Evolutionary conservation across 2,329 filamentous ascomycete genomes (phyloP).

Genomic region (Alternaria angustiovoidea): DNA sequence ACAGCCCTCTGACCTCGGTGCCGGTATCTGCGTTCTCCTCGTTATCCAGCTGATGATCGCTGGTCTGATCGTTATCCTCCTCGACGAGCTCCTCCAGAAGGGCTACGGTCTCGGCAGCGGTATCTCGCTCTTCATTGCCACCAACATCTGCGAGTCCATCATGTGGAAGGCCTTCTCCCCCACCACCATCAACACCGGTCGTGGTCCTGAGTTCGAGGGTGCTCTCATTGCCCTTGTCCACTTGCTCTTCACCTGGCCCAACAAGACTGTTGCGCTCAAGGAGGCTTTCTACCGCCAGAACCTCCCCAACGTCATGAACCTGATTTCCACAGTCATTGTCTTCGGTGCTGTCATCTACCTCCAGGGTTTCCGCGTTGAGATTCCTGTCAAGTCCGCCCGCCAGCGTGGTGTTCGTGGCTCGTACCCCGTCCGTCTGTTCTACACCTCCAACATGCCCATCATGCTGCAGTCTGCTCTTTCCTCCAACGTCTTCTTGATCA

Average conservation of each 20-base stretch:
- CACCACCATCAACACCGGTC: conserved; percentile 98
- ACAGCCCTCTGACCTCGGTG: conserved; percentile 93
- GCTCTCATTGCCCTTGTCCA: conserved; percentile 98
- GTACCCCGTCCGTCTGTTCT: conserved; percentile 98
- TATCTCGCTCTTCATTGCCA: conserved; percentile 99
- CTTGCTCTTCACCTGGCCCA: conserved; percentile 96
- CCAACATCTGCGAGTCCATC: conserved; percentile 99
- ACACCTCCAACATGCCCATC: conserved; percentile 99
- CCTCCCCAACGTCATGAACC: conserved; percentile 99
- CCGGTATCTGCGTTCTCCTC: conserved; percentile 96
- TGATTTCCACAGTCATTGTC: conserved; percentile 88
- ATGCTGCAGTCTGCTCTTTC: conserved; percentile 99
- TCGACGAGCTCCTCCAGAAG: conserved; percentile 99
- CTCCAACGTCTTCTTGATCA: conserved; percentile 99
- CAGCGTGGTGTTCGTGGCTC: conserved; percentile 98
- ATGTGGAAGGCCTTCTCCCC: conserved; percentile 99
- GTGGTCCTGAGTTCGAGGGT: conserved; percentile 98
- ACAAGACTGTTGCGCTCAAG: conserved; percentile 98
- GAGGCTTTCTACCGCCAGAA: conserved; percentile 99
- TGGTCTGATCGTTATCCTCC: conserved; percentile 97
- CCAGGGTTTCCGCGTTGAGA: conserved; percentile 99
- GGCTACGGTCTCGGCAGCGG: conserved; percentile 97
- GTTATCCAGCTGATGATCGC: conserved; percentile 98
- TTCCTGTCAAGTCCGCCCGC: conserved; percentile 98
- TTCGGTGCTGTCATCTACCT: conserved; percentile 99